Evolutionary conservation across 179 eudicot species (phyloP), one percentile per base, ranked within the genome.

Genomic region (Beta macrorhiza): DNA sequence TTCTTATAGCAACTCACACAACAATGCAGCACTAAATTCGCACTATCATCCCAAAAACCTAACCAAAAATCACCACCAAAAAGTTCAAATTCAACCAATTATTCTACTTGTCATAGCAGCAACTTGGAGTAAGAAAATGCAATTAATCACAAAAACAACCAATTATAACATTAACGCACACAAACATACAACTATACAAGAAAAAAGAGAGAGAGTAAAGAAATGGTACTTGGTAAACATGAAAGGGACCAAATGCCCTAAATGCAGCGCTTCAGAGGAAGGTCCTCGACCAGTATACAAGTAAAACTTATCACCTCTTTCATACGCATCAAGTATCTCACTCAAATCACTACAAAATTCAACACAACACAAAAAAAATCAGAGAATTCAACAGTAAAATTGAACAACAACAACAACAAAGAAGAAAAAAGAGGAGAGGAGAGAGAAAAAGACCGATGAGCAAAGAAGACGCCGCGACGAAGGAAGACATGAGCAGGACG

Each of bases 211-310:
- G 17, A 37, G 9, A 76, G 56, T 20, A 32, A 13, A 37, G 53
- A 62, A 59, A 67, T 47, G 84, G 73, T 91, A 95, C 98, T 95
- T 95, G 77, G 98, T 95, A 82, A 95, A 95, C 98, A 93, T 93
- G 76, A 95, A 95, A 10, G 98, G 98, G 19, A 95, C 82, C 32
- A 95, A 90, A 92, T 95, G 98, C 9, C 98, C 98, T 87, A 95
- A 84, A 89, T 95, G 98, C 88, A 95, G 77, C 13, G 98, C 89
- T 86, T 95, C 98, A 3, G 98, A 95, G 0, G 98, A 95, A 2
- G 98, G 97, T 11, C 98, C 98, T 73, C 98, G 89, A 17, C 98
- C 98, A 0, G 98, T 95, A 83, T 95, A 95, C 73, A 95, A 78
- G 80, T 93, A 95, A 63, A 95, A 95, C 88, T 92, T 95, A 47